phyloP scores from a whole-genome alignment of 805 yeast genomes.

The Tetrapisispora namnaoensis region DNA sequence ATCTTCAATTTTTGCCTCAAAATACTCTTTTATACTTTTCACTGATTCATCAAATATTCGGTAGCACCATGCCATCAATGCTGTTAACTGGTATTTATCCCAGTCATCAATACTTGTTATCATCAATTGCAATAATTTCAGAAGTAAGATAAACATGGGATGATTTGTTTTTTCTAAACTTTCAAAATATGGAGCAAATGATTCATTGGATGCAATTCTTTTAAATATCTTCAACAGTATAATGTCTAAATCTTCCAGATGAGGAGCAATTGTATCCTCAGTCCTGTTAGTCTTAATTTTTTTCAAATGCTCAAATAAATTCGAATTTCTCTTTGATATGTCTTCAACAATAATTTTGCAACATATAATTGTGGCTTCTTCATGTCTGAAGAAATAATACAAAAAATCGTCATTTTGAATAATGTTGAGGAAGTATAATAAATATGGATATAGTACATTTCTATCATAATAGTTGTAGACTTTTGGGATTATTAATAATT shows the following conservation, averaged over 20 bases:
- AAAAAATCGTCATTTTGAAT: conserved; percentile 19
- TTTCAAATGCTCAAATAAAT: conserved; percentile 5
- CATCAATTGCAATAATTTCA: conserved; percentile 26
- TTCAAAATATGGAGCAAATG: conserved; percentile 26
- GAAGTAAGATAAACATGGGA: conserved; percentile 8
- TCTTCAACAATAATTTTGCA: conserved; percentile 13
- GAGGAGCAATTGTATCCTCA: neutral
- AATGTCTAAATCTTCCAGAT: conserved; percentile 7
- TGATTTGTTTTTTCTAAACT: conserved; percentile 7
- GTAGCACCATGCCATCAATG: conserved; percentile 33
- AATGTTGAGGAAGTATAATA: conserved; percentile 17
- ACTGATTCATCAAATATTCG: conserved; percentile 23
- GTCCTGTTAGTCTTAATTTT: neutral
- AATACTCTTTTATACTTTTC: conserved; percentile 17
- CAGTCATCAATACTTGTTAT: conserved; percentile 31
- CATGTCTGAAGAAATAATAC: conserved; percentile 16
- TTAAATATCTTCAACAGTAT: conserved; percentile 23
- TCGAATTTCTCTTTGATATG: conserved; percentile 10
- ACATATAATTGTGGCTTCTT: conserved; percentile 8
- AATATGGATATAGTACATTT: conserved; percentile 11
- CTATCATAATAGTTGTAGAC: conserved; percentile 4
- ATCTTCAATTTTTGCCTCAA: conserved; percentile 11
- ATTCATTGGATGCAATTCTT: conserved; percentile 28
- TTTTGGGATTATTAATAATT: conserved; percentile 17
- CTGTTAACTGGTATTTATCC: conserved; percentile 32